Evolutionary conservation across 2,329 filamentous ascomycete species (phyloP), one percentile per base, ranked within the genome.

Genomic region (Penicillium polonicum): DNA sequence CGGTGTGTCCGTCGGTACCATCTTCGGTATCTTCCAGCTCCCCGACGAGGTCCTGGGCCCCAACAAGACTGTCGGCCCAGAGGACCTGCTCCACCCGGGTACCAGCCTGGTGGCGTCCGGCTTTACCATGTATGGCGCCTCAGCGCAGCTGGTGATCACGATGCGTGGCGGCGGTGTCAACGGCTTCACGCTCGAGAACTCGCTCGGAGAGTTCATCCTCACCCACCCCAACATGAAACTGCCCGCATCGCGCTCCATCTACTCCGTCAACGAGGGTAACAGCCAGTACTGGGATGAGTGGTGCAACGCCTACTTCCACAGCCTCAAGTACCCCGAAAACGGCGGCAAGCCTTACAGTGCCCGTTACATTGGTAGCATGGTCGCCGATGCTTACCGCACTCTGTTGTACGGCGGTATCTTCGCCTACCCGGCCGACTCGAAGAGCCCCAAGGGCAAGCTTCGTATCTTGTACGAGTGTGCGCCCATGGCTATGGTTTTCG

Each of bases 111-210:
- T 97, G 21, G 93, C 94, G 36, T 88, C 91, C 23, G 94, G 94
- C n/a, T 99, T 99, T 84, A 99, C 94, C 78, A 99, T 99, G 94
- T 99, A 99, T 79, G 94, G 94, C 72, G 94, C 94, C 67, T 97
- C 92, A 3, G 88, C 94, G 4, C 93, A 97, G 80, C 84, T 99
- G 45, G 94, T 99, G 70, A 89, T 99, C 73, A 99, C 94, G 67
- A 97, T 97, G 92, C 90, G 89, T 78, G 91, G 88, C 65, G 90
- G 92, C 63, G 85, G 80, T 61, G 94, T 99, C 78, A 97, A 97
- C 78, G 94, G 94, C 70, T 99, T 99, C 83, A 99, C 94, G 27
- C 87, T 99, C 70, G 94, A 99, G 80, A 95, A 90, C 76, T 90
- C 92, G 19, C 86, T 99, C 49, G 94, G 94, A 79, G 94, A 99